A percentile compares a stretch with the other conserved stretches of the same genome.
phyloP scores from a whole-genome alignment of 2,329 filamentous ascomycete genomes.

The Metarhizium rileyi region DNA sequence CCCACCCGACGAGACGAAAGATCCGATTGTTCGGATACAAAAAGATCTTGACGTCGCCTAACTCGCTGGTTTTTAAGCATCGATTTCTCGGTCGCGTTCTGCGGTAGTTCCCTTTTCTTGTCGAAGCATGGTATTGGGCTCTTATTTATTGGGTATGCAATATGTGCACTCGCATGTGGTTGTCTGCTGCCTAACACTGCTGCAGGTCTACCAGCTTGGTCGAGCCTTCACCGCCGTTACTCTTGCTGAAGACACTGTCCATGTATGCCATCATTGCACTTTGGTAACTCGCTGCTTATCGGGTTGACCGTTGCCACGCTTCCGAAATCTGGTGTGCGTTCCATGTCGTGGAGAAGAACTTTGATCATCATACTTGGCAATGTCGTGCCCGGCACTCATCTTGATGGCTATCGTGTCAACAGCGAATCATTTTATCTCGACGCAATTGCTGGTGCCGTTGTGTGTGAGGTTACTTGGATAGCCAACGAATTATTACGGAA shows the following conservation, averaged over 20 bases:
- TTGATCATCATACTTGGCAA: conserved; percentile 36
- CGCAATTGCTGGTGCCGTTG: conserved; percentile 56
- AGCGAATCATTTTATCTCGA: conserved; percentile 67
- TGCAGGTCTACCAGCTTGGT: conserved; percentile 62
- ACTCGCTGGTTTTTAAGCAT: conserved; percentile 50
- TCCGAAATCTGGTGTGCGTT: conserved; percentile 46
- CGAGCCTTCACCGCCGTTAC: conserved; percentile 63
- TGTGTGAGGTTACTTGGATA: conserved; percentile 56
- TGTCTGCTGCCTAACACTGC: background rate
- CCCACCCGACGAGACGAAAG: conserved; percentile 22
- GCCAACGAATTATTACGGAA: conserved; percentile 48
- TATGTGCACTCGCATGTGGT: background rate
- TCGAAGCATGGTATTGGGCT: conserved; percentile 67
- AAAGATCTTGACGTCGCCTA: conserved; percentile 21
- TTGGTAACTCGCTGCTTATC: conserved; percentile 65
- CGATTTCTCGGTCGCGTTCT: conserved; percentile 54
- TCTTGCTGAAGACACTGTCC: conserved; percentile 56
- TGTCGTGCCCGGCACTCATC: conserved; percentile 56
- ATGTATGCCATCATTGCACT: conserved; percentile 66
- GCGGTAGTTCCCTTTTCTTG: conserved; percentile 58
- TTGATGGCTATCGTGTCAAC: conserved; percentile 60
- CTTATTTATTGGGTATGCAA: conserved; percentile 10
- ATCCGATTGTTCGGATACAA: conserved; percentile 23
- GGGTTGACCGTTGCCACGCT: conserved; percentile 59
- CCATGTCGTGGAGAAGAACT: conserved; percentile 39